Evolutionary conservation across 1,139 yeast species (phyloP).

Genomic region (Kodamaea sp.): DNA sequence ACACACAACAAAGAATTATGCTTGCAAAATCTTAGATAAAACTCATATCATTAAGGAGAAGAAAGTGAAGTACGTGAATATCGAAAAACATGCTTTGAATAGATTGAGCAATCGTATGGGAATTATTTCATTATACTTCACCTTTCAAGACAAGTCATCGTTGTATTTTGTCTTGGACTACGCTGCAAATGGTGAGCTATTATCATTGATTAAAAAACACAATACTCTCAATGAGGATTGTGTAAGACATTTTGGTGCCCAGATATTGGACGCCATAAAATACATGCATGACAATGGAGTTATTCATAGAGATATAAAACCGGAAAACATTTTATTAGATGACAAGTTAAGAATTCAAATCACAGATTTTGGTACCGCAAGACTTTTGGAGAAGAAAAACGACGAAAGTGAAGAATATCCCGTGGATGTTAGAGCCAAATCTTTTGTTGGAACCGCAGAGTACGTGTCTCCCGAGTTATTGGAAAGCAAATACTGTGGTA

Average conservation of each 20-base stretch:
- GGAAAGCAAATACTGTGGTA: slow-evolving; percentile 68
- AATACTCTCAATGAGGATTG: slow-evolving; percentile 80
- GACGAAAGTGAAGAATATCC: slow-evolving; percentile 44
- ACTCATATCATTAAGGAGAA: slow-evolving; percentile 93
- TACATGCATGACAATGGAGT: slow-evolving; percentile 77
- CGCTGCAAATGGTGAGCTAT: slow-evolving; percentile 90
- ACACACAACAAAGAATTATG: slow-evolving; percentile 72
- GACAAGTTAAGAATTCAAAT: slow-evolving; percentile 67
- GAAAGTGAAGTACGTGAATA: slow-evolving; percentile 93
- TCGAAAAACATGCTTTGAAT: slow-evolving; percentile 90
- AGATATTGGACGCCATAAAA: slow-evolving; percentile 61
- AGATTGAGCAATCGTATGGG: slow-evolving; percentile 73
- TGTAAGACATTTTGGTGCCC: slow-evolving; percentile 69
- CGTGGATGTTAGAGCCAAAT: slow-evolving; percentile 55
- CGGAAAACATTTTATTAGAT: slow-evolving; percentile 71
- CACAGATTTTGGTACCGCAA: slow-evolving; percentile 83
- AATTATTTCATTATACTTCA: slow-evolving; percentile 81
- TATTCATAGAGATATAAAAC: slow-evolving; percentile 79
- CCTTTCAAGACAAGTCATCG: slow-evolving; percentile 89
- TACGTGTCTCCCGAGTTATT: slow-evolving; percentile 76
- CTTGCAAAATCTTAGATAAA: slow-evolving; percentile 89
- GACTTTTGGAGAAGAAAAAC: slow-evolving; percentile 51
- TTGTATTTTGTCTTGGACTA: slow-evolving; percentile 90
- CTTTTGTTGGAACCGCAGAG: slow-evolving; percentile 87
- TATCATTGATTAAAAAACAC: slow-evolving; percentile 73